phyloP scores from a whole-genome alignment of 345 rosid species.

The Eucalyptus curtisii region DNA sequence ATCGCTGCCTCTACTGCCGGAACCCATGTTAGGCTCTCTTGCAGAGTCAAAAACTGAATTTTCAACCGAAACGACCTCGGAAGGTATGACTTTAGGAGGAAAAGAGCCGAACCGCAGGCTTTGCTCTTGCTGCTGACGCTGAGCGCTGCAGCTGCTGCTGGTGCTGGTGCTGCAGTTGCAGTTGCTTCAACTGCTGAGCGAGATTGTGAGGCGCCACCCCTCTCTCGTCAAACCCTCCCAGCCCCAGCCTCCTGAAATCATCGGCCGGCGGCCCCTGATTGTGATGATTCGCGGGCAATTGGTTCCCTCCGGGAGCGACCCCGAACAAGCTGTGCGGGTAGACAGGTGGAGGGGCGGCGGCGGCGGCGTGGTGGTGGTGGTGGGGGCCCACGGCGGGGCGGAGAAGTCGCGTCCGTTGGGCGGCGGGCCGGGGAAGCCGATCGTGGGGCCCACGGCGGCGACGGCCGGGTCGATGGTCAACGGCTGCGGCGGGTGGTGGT shows the following conservation, averaged over 20 bases:
- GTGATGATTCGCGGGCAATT: slow-evolving; percentile 3
- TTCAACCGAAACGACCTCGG: slow-evolving; percentile 9
- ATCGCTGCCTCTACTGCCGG: not conserved
- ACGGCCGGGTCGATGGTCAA: slow-evolving; percentile 66
- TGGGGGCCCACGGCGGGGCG: slow-evolving; percentile 25
- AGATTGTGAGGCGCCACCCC: slow-evolving; percentile 12
- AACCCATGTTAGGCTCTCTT: slow-evolving; percentile 6
- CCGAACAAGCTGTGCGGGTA: slow-evolving; percentile 17
- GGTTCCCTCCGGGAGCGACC: not conserved
- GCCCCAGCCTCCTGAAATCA: slow-evolving; percentile 43
- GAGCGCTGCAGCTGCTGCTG: not conserved
- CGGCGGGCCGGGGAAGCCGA: slow-evolving; percentile 23
- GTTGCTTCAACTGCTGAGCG: slow-evolving; percentile 12
- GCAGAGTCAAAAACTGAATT: slow-evolving; percentile 11
- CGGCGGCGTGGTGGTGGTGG: slow-evolving; percentile 6
- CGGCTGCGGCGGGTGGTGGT: not conserved
- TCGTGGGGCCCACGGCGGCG: slow-evolving; percentile 62
- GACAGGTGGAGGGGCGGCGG: slow-evolving; percentile 28
- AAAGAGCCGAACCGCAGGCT: slow-evolving; percentile 55
- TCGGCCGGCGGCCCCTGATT: slow-evolving; percentile 21
- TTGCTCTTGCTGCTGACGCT: not conserved
- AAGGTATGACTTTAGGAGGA: slow-evolving; percentile 23
- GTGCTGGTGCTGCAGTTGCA: not conserved
- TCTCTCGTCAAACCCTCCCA: slow-evolving; percentile 4
- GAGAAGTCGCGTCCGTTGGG: slow-evolving; percentile 25